Base-by-base conservation (phyloP, 352 stramenopile species). In the Phytophthora pisi region DNA sequence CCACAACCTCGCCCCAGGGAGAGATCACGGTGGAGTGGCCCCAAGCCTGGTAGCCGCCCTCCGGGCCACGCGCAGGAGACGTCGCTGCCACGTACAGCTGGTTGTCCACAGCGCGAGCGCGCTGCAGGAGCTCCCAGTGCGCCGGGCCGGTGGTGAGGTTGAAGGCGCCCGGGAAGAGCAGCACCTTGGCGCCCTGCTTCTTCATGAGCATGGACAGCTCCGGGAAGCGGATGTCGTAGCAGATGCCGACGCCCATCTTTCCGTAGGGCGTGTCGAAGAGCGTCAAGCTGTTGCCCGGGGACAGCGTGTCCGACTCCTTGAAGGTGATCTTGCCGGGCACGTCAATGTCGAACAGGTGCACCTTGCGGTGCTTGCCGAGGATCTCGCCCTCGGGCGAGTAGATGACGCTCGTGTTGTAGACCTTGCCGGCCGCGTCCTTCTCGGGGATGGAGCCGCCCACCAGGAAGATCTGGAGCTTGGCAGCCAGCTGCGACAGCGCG, bases 331-430 rank as follows among this genome's bases (percentile, higher is more conserved):
- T 98, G 53, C 98, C 98, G 1, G 98, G 98, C 43, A 99, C 96
- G 72, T 99, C 94, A 51, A 99, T 99, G 79, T 99, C 98, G 79
- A 99, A 99, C 6, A 99, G 79, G 78, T 99, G 98, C 18, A 99
- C 90, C 79, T 99, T 99, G 64, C 98, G 91, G 86, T 99, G 98
- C 86, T 99, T 99, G 18, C 88, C 97, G 15, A 99, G 68, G 47
- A 99, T 89, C 57, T 91, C 78, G 0, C 98, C 98, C 18, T 93
- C 71, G 5, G 97, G 95, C 68, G 92, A 91, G 45, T 99, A 92
- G n/a, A 99, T 86, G 5, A 99, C 83, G 66, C 96, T 98, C n/a
- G 98, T 99, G 87, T 99, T 99, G 91, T 98, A 99, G 58, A 99
- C 85, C 45, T 94, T 96, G 45, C 82, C 88, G 49, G 74, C 68